Conservation (phyloP, 768 basidiomycete species). For the Auriscalpium microsporum region DNA sequence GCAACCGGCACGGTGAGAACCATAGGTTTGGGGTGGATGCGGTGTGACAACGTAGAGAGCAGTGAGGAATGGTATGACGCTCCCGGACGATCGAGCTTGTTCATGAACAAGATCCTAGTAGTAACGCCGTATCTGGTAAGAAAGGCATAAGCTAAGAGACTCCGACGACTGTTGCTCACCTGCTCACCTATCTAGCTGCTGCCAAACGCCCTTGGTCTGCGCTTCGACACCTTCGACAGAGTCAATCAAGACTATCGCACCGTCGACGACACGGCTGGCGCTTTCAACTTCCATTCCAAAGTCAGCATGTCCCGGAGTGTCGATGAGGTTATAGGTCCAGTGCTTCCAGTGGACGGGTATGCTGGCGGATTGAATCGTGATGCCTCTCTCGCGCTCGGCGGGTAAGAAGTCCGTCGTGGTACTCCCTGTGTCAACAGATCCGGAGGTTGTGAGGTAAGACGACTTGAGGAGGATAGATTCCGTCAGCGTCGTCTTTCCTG, state of each 20-base stretch:
- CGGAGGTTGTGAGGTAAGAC: constrained; percentile 60
- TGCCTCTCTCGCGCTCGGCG: constrained; percentile 83
- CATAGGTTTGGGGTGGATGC: constrained; percentile 69
- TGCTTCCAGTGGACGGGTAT: constrained; percentile 82
- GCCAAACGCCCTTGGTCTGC: constrained; percentile 86
- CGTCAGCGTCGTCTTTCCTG: constrained; percentile 83
- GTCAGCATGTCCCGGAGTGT: constrained; percentile 89
- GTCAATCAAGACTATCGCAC: constrained; percentile 81
- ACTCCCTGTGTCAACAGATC: constrained; percentile 84
- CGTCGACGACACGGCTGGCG: constrained; percentile 84
- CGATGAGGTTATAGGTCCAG: constrained; percentile 82
- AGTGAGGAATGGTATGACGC: constrained; percentile 70
- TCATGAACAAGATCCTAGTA: constrained; percentile 73
- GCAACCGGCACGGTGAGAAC: constrained; percentile 66
- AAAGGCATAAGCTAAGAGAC: constrained; percentile 1
- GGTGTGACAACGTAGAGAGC: constrained; percentile 63
- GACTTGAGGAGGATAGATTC: constrained; percentile 80
- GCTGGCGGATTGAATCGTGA: constrained; percentile 88
- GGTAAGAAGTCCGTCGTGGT: constrained; percentile 88
- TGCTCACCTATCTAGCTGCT: constrained; percentile 71
- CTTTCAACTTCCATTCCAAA: constrained; percentile 98
- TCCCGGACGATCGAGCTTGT: constrained; percentile 83
- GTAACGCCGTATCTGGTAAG: constrained; percentile 63
- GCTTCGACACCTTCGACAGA: constrained; percentile 89
- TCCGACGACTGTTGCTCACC: constrained; percentile 18